Conservation (phyloP, 176 grass and related monocot species). For the Urochloa ruziziensis region DNA sequence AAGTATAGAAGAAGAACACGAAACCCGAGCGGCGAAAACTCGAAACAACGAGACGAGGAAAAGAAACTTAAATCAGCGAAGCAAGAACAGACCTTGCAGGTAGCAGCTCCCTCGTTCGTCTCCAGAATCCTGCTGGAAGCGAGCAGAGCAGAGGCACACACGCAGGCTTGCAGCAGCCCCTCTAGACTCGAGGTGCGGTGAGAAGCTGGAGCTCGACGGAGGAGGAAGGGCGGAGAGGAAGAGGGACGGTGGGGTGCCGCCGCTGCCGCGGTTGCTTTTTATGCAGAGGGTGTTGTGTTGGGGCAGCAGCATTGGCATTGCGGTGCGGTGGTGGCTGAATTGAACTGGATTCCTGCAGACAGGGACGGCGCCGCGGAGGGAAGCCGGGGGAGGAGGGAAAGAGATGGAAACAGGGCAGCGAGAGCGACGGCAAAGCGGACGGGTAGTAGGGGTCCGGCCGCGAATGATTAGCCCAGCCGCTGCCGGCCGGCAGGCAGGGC, state of each 20-base stretch:
- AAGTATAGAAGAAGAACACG: neutral
- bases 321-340: neutral
- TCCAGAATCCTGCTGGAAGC: neutral
- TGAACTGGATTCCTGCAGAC: conserved; percentile 36
- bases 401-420: neutral
- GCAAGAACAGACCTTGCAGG: neutral
- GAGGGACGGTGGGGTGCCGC: neutral
- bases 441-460: neutral
- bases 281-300: conserved; percentile 21
- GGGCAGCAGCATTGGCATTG: neutral
- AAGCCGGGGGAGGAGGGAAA: neutral
- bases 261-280: conserved; percentile 12
- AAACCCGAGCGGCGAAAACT: neutral
- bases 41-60: neutral
- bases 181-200: neutral
- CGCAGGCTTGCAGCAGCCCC: neutral
- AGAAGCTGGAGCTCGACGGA: neutral
- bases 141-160: neutral
- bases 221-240: neutral
- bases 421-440: neutral
- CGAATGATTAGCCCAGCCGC: conserved; percentile 7
- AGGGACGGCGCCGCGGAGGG: neutral
- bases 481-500: neutral
- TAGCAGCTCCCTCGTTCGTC: neutral
- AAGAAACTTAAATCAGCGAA: neutral